These are phyloP conservation scores for Penicillium paneum DNA, from an alignment of 2,329 filamentous ascomycete genomes.

Conservation along the genomic window DNA sequence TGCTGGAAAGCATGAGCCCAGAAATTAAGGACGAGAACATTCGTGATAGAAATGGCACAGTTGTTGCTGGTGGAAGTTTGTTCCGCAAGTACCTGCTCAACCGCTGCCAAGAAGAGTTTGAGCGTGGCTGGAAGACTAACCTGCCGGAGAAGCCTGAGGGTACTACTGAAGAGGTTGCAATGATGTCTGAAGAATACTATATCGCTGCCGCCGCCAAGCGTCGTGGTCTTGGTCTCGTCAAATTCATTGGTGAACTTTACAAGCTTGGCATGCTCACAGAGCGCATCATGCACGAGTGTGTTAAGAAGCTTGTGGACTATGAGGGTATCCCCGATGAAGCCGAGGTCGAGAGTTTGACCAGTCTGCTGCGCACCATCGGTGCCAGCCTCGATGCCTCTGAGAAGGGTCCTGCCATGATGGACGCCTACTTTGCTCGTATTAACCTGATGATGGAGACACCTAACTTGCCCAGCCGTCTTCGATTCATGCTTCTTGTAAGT, in stretches of 20 bases:
- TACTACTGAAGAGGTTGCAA: conserved; percentile 65
- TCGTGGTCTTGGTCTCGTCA: conserved; percentile 93
- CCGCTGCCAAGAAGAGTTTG: conserved; percentile 97
- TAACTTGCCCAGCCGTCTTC: conserved; percentile 78
- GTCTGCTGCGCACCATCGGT: conserved; percentile 88
- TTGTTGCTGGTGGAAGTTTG: conserved; percentile 86
- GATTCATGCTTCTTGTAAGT: conserved; percentile 84
- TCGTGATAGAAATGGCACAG: conserved; percentile 80
- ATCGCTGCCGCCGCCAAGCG: conserved; percentile 89
- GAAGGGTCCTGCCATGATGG: conserved; percentile 82
- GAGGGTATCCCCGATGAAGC: conserved; percentile 90
- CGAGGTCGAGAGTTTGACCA: conserved; percentile 92
- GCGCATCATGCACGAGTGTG: conserved; percentile 99
- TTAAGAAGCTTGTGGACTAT: conserved; percentile 94
- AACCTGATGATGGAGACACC: conserved; percentile 74
- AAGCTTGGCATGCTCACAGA: conserved; percentile 98
- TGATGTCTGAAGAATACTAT: conserved; percentile 97
- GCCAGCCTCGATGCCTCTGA: conserved; percentile 77
- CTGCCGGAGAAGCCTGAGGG: conserved; percentile 75
- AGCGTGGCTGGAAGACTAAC: conserved; percentile 93
- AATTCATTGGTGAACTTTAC: conserved; percentile 99
- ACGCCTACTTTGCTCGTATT: conserved; percentile 90
- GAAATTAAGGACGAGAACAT: conserved; percentile 96
- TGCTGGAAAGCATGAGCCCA: conserved; percentile 91
- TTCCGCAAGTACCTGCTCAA: conserved; percentile 99